A percentile compares a stretch with the other conserved stretches of the same genome.
phyloP scores from a whole-genome alignment of 2,329 filamentous ascomycete genomes.

The Erysiphe pulchra region DNA sequence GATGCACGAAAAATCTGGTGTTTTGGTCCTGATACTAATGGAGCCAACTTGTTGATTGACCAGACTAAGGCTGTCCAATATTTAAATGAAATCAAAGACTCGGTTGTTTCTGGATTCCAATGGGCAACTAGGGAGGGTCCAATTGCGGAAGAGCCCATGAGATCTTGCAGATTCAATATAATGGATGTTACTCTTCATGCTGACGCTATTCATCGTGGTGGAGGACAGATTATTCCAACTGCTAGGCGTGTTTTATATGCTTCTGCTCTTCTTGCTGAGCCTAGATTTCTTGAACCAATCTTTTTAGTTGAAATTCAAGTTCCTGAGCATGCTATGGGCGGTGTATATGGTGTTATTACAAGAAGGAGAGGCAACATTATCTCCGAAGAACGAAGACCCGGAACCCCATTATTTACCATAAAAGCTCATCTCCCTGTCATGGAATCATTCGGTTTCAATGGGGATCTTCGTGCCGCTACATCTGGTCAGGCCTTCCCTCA shows the following conservation, averaged over 20 bases:
- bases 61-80: slow-evolving; percentile 99
- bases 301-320: slow-evolving; percentile 99
- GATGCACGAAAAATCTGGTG: slow-evolving; percentile 99
- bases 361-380: slow-evolving; percentile 98
- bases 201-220: slow-evolving; percentile 98
- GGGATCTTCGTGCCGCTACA: slow-evolving; percentile 79
- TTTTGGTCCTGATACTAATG: slow-evolving; percentile 93
- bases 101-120: slow-evolving; percentile 98
- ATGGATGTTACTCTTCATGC: slow-evolving; percentile 98
- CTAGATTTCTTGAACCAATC: slow-evolving; percentile 83
- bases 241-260: slow-evolving; percentile 95
- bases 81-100: slow-evolving; percentile 99
- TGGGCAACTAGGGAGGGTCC: slow-evolving; percentile 97
- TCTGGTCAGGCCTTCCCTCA: slow-evolving; percentile 98
- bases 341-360: slow-evolving; percentile 98
- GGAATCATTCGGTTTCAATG: slow-evolving; percentile 98
- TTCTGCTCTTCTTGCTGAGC: slow-evolving; percentile 69
- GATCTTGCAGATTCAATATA: slow-evolving; percentile 92
- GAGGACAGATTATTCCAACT: slow-evolving; percentile 96
- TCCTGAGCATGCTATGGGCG: slow-evolving; percentile 94
- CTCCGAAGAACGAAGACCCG: slow-evolving; percentile 89
- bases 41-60: slow-evolving; percentile 95
- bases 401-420: slow-evolving; percentile 98
- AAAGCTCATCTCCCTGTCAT: slow-evolving; percentile 92
- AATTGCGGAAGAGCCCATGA: slow-evolving; percentile 94